Percentiles rank a stretch among this genome's conserved stretches.
Evolutionary conservation across 177 flowering plant species (phyloP).

Genomic region (Tripterygium wilfordii): DNA sequence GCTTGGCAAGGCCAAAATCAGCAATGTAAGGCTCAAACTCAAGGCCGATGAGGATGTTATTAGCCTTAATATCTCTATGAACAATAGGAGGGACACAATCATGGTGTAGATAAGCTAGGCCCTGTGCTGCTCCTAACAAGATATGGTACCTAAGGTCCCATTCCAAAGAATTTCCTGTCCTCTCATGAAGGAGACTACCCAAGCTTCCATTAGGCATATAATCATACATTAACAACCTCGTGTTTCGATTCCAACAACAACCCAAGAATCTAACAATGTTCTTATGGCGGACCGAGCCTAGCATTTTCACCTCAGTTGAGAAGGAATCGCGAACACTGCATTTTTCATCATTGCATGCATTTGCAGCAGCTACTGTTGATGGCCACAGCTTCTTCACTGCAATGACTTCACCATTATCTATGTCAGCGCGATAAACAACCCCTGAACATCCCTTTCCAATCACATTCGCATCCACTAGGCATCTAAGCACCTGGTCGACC

Average conservation of each 20-base stretch:
- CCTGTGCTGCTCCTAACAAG: conserved; percentile 53
- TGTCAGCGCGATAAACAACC: conserved; percentile 51
- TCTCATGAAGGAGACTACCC: conserved; percentile 51
- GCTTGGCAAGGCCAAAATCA: conserved; percentile 68
- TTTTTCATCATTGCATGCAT: conserved; percentile 20
- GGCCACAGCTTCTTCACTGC: conserved; percentile 81
- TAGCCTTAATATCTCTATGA: conserved; percentile 66
- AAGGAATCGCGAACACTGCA: conserved; percentile 48
- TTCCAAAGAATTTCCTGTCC: conserved; percentile 35
- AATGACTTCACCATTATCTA: conserved; percentile 45
- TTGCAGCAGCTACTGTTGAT: conserved; percentile 12
- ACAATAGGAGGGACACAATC: conserved; percentile 71
- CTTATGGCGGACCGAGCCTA: conserved; percentile 57
- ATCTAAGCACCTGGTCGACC: conserved; percentile 35
- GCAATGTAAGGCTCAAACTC: conserved; percentile 66
- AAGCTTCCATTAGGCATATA: conserved; percentile 69
- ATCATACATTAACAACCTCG: conserved; percentile 55
- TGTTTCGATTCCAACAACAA: conserved; percentile 45
- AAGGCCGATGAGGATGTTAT: conserved; percentile 60
- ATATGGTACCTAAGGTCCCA: conserved; percentile 57
- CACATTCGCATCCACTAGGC: conserved; percentile 45
- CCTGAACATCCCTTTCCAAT: conserved; percentile 72
- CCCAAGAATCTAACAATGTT: conserved; percentile 66
- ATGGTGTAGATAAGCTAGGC: conserved; percentile 62
- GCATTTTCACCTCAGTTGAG: conserved; percentile 51